Evolutionary conservation across 805 yeast species (phyloP).

Genomic region (Blastobotrys attinorum): DNA sequence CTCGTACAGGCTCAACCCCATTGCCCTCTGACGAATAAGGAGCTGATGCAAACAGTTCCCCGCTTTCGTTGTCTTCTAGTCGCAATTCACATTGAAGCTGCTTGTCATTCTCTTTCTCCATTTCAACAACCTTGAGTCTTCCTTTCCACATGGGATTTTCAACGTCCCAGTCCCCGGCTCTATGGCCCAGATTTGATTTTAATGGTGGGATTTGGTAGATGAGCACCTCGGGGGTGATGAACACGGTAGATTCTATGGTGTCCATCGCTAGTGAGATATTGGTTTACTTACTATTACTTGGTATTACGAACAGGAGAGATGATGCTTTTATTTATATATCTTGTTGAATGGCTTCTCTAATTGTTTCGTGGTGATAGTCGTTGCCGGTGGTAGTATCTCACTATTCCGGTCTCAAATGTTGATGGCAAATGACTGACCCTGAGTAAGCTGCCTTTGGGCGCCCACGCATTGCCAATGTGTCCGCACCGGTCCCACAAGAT

Average conservation of each 20-base stretch:
- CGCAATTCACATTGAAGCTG: slow-evolving; percentile 22
- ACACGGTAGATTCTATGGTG: slow-evolving; percentile 13
- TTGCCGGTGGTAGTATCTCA: no score
- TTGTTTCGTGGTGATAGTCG: no score
- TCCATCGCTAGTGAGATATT: neutral
- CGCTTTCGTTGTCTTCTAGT: slow-evolving; percentile 24
- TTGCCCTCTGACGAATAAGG: slow-evolving; percentile 27
- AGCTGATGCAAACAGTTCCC: slow-evolving; percentile 32
- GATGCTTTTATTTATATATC: no score
- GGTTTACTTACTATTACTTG: neutral
- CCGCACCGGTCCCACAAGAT: no score
- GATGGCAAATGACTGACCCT: no score
- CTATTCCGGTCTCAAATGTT: no score
- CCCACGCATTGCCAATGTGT: no score
- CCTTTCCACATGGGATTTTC: slow-evolving; percentile 33
- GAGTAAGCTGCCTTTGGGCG: no score
- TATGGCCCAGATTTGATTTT: slow-evolving; percentile 19
- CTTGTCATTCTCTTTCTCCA: slow-evolving; percentile 6
- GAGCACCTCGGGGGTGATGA: slow-evolving; percentile 18
- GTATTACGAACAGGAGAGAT: no score
- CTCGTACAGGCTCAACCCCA: slow-evolving; percentile 28
- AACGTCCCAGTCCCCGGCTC: slow-evolving; percentile 29
- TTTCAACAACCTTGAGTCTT: slow-evolving; percentile 25
- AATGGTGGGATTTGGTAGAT: slow-evolving; percentile 27
- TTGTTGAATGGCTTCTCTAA: no score